Base-by-base conservation (phyloP, 148 eudicot species). In the Cornus florida region DNA sequence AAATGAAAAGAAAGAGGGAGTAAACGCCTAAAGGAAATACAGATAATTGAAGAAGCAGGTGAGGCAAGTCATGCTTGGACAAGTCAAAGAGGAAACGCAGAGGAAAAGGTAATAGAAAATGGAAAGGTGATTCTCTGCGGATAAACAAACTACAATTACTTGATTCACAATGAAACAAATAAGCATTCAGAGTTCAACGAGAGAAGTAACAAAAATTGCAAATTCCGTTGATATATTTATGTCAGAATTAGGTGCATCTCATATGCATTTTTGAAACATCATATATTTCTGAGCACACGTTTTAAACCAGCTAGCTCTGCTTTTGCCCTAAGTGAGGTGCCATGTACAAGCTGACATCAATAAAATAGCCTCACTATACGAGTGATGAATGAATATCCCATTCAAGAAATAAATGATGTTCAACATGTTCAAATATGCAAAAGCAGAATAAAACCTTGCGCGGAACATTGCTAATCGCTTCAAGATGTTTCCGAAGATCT, bases 401-500 rank as follows among this genome's bases (percentile, higher is more conserved):
- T 3, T 17, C 56, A 50, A 24, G 23, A 38, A 78, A 46, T 32
- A 32, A 75, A 60, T 50, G 53, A 38, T 23, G 46, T 74, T 16
- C 20, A 57, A 13, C 32, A 72, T 48, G 20, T n/a, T 10, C 53
- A 57, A 41, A 16, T 38, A 77, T 60, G 38, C 17, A 73, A 64
- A 43, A 78, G 71, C 43, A 59, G 24, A 66, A 70, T 35, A 83
- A 77, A 79, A 96, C 99, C 99, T 96, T 96, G 78, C 99, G 95
- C 50, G 97, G 84, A 80, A 89, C 81, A 79, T 80, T 87, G 69
- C 73, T 89, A 73, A 96, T 84, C 72, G 97, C 97, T 84, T 93
- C 99, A 57, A 96, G 85, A 84, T 96, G 99, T 69, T 68, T 86
- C 70, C 87, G 84, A 78, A 93, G 80, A 70, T 91, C 88, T 82